A percentile compares a stretch with the other conserved stretches of the same genome.
phyloP scores from a whole-genome alignment of 2,329 filamentous ascomycete species.

The Sarocladiaceae sp. region DNA sequence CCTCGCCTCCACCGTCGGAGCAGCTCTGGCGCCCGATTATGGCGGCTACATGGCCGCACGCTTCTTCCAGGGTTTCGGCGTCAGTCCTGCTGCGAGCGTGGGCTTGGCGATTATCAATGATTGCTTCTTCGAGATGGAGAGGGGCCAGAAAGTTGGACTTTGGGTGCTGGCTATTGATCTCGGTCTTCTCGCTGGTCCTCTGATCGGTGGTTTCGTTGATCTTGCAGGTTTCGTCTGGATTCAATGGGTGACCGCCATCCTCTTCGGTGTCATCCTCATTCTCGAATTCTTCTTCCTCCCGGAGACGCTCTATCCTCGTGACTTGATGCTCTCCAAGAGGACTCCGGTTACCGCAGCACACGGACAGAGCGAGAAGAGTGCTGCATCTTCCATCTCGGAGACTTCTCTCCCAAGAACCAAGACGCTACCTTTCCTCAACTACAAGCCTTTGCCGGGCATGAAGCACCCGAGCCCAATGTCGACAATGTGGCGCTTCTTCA shows the following conservation, averaged over 20 bases:
- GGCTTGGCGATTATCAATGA: slow-evolving; percentile 52
- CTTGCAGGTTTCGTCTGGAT: slow-evolving; percentile 46
- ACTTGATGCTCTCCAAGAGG: slow-evolving; percentile 36
- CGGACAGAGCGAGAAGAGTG: slow-evolving; percentile 12
- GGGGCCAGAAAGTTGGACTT: slow-evolving; percentile 50
- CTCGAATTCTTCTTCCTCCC: slow-evolving; percentile 47
- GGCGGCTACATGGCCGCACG: slow-evolving; percentile 51
- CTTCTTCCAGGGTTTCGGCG: slow-evolving; percentile 54
- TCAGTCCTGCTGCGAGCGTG: slow-evolving; percentile 48
- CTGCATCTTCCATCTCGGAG: slow-evolving; percentile 15
- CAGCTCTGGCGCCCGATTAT: slow-evolving; percentile 32
- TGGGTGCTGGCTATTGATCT: slow-evolving; percentile 54
- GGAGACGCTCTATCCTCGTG: slow-evolving; percentile 53
- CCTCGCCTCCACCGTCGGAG: slow-evolving; percentile 27
- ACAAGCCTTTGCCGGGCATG: slow-evolving; percentile 43
- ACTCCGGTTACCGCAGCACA: background rate
- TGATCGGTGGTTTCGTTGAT: slow-evolving; percentile 47
- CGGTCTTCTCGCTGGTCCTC: slow-evolving; percentile 40
- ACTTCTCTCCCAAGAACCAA: slow-evolving; percentile 29
- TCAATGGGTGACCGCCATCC: slow-evolving; percentile 49
- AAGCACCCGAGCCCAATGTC: slow-evolving; percentile 46
- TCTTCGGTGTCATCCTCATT: slow-evolving; percentile 44
- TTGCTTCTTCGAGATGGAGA: slow-evolving; percentile 53
- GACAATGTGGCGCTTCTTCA: slow-evolving; percentile 38
- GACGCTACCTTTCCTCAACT: slow-evolving; percentile 38